Percentiles rank a stretch among this genome's conserved stretches.
phyloP scores from a whole-genome alignment of 768 basidiomycete species.

The Pleurotus ostreatus region DNA sequence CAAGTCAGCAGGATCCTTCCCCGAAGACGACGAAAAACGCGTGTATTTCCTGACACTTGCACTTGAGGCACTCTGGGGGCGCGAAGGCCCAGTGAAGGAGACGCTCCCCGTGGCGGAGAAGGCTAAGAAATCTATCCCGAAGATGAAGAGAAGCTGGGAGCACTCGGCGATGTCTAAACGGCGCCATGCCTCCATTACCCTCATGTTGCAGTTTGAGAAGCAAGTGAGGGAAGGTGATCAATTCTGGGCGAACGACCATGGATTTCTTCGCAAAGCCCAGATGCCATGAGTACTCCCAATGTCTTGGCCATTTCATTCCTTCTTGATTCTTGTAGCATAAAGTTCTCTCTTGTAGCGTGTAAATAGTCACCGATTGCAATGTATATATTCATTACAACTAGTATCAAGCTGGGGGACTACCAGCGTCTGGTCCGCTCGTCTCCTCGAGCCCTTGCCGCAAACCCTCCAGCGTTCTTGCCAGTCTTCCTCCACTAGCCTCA shows the following conservation, averaged over 20 bases:
- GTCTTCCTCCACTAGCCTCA: conserved; percentile 62
- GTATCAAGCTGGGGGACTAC: conserved; percentile 8
- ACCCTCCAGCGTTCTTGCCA: conserved; percentile 73
- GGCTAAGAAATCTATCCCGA: conserved; percentile 18
- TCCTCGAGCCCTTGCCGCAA: conserved; percentile 46
- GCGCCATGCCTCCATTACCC: background rate
- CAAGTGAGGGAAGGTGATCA: background rate
- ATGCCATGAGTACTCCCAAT: background rate
- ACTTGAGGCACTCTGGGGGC: conserved; percentile 27
- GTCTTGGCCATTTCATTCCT: no score
- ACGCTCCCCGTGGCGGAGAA: conserved; percentile 20
- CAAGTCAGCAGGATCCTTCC: conserved; percentile 24
- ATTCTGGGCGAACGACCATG: background rate
- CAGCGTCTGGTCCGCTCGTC: conserved; percentile 11
- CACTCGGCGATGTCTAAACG: conserved; percentile 12
- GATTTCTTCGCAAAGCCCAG: background rate
- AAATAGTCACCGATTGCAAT: no score
- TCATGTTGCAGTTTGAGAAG: background rate
- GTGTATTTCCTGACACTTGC: conserved; percentile 25
- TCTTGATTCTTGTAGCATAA: no score
- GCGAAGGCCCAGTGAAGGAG: conserved; percentile 18
- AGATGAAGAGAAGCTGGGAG: conserved; percentile 20
- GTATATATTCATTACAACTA: no score
- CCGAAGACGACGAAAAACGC: conserved; percentile 35
- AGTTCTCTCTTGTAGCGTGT: no score